These are phyloP conservation scores for Cerrena zonata DNA, from an alignment of 1,284 basidiomycete species.

Conservation along the genomic window DNA sequence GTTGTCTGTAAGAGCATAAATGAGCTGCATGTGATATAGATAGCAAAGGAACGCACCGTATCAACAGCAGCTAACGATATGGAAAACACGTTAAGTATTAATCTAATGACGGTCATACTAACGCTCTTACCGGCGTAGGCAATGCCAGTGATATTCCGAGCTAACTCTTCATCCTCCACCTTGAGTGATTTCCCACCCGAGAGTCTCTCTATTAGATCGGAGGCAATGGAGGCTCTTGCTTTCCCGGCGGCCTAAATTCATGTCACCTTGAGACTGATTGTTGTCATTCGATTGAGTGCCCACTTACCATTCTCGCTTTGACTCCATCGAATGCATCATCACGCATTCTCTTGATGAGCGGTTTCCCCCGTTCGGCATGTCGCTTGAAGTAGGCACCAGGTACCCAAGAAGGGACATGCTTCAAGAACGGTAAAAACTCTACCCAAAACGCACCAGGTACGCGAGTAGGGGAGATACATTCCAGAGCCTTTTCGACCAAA, in stretches of 20 bases:
- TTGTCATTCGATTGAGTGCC: neutral
- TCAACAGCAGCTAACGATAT: conserved; percentile 1
- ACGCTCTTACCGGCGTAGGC: conserved; percentile 1
- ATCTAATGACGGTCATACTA: neutral
- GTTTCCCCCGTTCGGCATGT: conserved; percentile 8
- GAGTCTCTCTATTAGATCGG: conserved; percentile 5
- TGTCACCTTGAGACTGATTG: neutral
- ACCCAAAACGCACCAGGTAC: conserved; percentile 10
- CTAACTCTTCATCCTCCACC: neutral
- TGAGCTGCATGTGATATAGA: neutral
- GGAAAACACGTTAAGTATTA: neutral
- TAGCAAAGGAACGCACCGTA: neutral
- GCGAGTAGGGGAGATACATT: neutral
- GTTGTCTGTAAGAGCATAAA: neutral
- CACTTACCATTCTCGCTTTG: neutral
- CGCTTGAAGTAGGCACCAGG: conserved; percentile 13
- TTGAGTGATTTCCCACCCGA: neutral
- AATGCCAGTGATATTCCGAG: neutral
- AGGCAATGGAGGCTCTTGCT: conserved; percentile 12
- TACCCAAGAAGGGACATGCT: conserved; percentile 14
- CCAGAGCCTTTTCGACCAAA: neutral
- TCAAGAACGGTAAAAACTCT: conserved; percentile 14
- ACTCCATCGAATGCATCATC: conserved; percentile 7
- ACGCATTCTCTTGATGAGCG: conserved; percentile 1
- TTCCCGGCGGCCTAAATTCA: conserved; percentile 8